These are phyloP conservation scores for Ophiognomonia clavigignenti-juglandacearum DNA, from an alignment of 2,329 filamentous ascomycete species.

Conservation along the genomic window DNA sequence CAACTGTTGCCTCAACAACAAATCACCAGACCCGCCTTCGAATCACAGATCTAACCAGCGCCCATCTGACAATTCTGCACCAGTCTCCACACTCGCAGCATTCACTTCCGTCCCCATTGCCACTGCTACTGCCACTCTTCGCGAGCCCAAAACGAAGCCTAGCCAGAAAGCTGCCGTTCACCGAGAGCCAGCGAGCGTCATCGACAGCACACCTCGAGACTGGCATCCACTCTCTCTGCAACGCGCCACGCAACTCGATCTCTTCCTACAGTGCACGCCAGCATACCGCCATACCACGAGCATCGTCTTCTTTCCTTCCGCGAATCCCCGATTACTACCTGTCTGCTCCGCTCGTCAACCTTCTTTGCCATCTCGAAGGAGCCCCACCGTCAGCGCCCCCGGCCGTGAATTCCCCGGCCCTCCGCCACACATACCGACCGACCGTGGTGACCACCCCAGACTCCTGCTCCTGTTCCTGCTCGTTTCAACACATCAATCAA, in stretches of 20 bases:
- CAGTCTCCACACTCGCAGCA: no score
- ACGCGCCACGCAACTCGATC: background rate
- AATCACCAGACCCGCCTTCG: no score
- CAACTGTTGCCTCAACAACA: no score
- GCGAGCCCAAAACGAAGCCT: no score
- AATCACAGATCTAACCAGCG: no score
- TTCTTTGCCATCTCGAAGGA: constrained; percentile 7
- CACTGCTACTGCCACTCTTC: no score
- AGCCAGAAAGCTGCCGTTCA: background rate
- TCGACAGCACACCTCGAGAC: background rate
- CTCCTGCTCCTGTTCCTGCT: background rate
- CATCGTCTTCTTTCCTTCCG: background rate
- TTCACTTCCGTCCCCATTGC: no score
- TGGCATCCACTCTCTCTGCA: background rate
- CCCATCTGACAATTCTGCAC: no score
- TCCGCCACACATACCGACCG: constrained; percentile 3
- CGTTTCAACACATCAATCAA: background rate
- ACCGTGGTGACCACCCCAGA: constrained; percentile 1
- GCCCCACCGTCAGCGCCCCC: constrained; percentile 5
- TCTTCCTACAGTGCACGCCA: no score
- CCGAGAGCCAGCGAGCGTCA: background rate
- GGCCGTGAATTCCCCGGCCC: constrained; percentile 12
- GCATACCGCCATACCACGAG: no score
- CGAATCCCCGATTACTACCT: background rate
- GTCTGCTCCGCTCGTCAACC: background rate